phyloP scores from a whole-genome alignment of 208 protist genomes.

The Leishmania turanica region DNA sequence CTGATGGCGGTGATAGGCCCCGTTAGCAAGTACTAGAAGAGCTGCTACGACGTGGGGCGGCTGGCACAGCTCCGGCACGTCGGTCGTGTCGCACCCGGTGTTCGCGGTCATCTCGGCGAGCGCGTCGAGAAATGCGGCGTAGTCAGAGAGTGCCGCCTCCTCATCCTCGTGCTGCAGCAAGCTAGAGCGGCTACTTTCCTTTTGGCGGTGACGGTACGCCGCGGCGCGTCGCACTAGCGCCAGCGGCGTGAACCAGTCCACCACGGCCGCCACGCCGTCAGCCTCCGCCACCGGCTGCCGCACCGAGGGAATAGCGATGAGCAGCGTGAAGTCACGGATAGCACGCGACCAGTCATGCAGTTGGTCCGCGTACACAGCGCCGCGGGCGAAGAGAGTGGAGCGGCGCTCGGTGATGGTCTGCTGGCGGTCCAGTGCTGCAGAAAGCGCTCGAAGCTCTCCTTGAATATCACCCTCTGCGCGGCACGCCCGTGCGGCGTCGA shows the following conservation, averaged over 20 bases:
- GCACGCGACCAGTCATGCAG: conserved; percentile 63
- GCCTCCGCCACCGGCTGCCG: not conserved
- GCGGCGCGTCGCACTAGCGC: conserved; percentile 79
- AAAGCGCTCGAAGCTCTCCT: conserved; percentile 63
- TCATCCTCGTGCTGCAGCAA: conserved; percentile 48
- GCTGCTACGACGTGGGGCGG: conserved; percentile 66
- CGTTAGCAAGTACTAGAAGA: conserved; percentile 79
- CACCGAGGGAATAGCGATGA: conserved; percentile 50
- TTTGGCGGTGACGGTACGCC: conserved; percentile 54
- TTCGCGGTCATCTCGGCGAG: conserved; percentile 11
- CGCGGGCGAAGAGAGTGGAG: conserved; percentile 74
- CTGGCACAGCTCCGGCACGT: conserved; percentile 38
- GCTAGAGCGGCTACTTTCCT: conserved; percentile 14
- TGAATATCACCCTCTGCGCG: conserved; percentile 47
- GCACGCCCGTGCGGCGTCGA: conserved; percentile 64
- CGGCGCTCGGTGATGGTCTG: conserved; percentile 54
- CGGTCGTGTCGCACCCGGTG: not conserved
- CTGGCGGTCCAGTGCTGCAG: conserved; percentile 71
- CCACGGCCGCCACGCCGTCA: conserved; percentile 2
- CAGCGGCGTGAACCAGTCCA: conserved; percentile 63
- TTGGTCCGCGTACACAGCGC: conserved; percentile 61
- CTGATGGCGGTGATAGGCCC: conserved; percentile 61
- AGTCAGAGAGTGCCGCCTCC: conserved; percentile 58
- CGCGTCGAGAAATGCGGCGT: conserved; percentile 50
- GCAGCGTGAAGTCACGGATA: conserved; percentile 82